Evolutionary conservation across 176 grass and related monocot genomes (phyloP).

Genomic region (Bolboschoenus planiculmis): DNA sequence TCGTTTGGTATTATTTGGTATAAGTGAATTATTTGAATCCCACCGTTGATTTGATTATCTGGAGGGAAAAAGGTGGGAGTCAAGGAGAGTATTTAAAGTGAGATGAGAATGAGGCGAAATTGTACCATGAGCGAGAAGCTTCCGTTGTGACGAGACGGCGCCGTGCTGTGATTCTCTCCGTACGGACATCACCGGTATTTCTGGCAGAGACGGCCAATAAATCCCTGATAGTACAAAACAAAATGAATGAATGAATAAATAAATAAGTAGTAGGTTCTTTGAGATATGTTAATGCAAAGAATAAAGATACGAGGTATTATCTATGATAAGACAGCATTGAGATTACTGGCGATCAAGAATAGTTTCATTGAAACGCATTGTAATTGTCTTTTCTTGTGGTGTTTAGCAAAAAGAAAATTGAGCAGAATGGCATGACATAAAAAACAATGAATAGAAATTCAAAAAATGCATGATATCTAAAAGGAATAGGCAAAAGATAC

Average conservation of each 20-base stretch:
- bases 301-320: background rate
- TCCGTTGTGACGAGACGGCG: background rate
- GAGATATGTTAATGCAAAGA: background rate
- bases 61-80: background rate
- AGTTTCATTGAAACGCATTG: background rate
- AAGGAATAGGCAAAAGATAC: background rate
- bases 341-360: background rate
- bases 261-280: background rate
- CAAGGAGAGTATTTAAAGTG: background rate
- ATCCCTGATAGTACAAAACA: background rate
- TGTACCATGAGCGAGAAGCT: slow-evolving; percentile 10
- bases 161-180: background rate
- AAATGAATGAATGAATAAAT: too few relatives aligned
- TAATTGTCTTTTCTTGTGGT: background rate
- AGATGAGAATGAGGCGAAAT: background rate
- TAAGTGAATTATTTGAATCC: background rate
- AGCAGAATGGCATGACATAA: background rate
- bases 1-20: background rate
- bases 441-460: background rate
- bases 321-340: background rate
- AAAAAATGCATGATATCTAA: background rate
- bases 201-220: background rate
- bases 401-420: background rate
- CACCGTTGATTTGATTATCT: background rate
- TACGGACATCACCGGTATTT: background rate